Evolutionary conservation across 1,284 basidiomycete species (phyloP), one percentile per base, ranked within the genome.

Genomic region (Pseudozyma tsukubaensis): DNA sequence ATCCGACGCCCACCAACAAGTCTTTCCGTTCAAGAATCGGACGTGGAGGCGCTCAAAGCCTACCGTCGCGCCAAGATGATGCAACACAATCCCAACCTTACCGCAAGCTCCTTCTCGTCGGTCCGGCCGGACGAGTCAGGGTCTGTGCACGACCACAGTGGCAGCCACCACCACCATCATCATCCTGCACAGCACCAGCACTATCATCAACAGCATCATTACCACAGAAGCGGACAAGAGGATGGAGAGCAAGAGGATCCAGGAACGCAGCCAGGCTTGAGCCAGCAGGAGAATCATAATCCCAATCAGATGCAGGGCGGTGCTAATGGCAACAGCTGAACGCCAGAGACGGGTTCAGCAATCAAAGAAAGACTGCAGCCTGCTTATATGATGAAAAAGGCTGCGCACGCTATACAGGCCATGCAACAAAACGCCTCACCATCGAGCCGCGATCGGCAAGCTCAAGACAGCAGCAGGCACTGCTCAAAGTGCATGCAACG

Each of bases 241-340:
- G 40, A 42, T 12, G 61, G 65, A n/a, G 66, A 69, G 34, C 62
- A 53, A 11, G 56, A 66, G 10, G 67, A 67, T 34, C 63, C 63
- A 0, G 72, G 59, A 12, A 70, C 67, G 0, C 72, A 70, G 47
- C 72, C 67, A 4, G 72, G 63, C 24, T 53, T 74, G 3, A 67
- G 67, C 21, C 72, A 74, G 67, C 72, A 74, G 50, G 72, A 74
- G 43, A 74, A 74, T 29, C 71, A 73, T 40, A 69, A 73, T n/a
- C 71, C 71, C 16, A 72, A 72, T 19, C 69, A 72, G 35, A 50
- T 58, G 1, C 50, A 44, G 21, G 61, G 60, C 24, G 24, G 24
- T 35, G 52, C 39, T 12, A 21, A 16, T 29, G 62, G 47, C 49
- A 63, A 60, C 32, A 60, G 61, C 7, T 70, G 67, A 69, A n/a